Evolutionary conservation across 2,329 filamentous ascomycete species (phyloP), one percentile per base, ranked within the genome.

Genomic region (Aspergillus novofumigatus): DNA sequence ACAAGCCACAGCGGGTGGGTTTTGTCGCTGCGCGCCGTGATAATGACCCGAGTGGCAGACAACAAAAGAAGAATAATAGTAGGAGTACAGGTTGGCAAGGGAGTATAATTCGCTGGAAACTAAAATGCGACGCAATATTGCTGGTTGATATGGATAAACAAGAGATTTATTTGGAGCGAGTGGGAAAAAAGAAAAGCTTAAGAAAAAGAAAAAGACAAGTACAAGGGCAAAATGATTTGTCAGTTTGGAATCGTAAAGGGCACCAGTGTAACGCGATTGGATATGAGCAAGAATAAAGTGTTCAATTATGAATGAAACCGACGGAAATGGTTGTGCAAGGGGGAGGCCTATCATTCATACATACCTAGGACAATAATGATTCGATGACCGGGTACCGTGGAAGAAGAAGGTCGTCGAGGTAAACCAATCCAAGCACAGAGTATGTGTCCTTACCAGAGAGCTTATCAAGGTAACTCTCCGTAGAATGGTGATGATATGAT

Each of bases 291-390:
- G 57, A 58, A 51, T 57, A 58, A 59, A 54, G 60, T 59, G 52
- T 61, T 54, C 59, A 59, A 59, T 56, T 51, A 54, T 60, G 55
- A 59, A 53, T 41, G 51, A 49, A 47, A 49, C 54, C 49, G 52
- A 59, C 50, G 29, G 47, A 57, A 41, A 52, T 55, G 35, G 54
- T 51, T 50, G 51, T 59, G 56, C 57, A 64, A 61, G 57, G 62
- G 55, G 55, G 49, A 50, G 20, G 11, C 20, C 49, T 42, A 52
- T 48, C 55, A 44, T 54, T 56, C 53, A 38, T 38, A 63, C 64
- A 55, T 64, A 66, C 65, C 65, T 64, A 54, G 54, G 59, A 65
- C 54, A 61, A 51, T 64, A 61, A 51, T 64, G 64, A 65, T 65
- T 66, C 61, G 65, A 60, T 55, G 53, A 52, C 55, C 55, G 3